Percentiles rank a stretch among this genome's conserved stretches.
Evolutionary conservation across 2,329 filamentous ascomycete genomes (phyloP).

Genomic region (Boeremia lycopersici): DNA sequence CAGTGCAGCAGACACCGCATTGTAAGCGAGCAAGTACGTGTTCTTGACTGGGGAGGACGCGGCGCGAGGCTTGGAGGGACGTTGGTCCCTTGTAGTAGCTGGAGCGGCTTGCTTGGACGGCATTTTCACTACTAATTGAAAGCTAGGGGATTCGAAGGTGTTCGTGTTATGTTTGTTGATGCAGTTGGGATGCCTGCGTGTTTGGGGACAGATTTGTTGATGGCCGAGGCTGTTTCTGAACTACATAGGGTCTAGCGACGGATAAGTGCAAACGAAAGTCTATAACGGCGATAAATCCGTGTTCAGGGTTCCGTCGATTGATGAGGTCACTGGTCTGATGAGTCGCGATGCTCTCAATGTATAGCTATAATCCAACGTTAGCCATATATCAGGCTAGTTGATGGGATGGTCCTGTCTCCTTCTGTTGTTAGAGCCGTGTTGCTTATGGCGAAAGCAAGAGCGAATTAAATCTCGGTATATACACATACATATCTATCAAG

Average conservation of each 20-base stretch:
- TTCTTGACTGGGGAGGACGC: constrained; percentile 31
- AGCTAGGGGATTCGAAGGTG: not conserved
- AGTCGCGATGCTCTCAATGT: not conserved
- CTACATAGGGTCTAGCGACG: constrained; percentile 4
- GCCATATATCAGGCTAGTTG: no score
- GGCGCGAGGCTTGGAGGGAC: not conserved
- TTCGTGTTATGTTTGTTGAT: not conserved
- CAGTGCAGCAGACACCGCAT: constrained; percentile 74
- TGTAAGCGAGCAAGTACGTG: constrained; percentile 82
- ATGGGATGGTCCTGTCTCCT: no score
- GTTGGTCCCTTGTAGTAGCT: constrained; percentile 4
- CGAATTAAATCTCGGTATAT: not conserved
- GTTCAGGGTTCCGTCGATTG: not conserved
- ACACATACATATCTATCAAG: constrained; percentile 12
- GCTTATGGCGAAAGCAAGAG: no score
- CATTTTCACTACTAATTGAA: constrained; percentile 15
- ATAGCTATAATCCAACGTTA: no score
- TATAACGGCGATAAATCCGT: not conserved
- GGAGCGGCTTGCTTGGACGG: constrained; percentile 23
- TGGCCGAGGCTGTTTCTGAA: constrained; percentile 7
- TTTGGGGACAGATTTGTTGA: constrained; percentile 14
- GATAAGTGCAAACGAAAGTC: not conserved
- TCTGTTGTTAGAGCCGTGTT: no score
- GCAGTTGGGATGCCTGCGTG: not conserved
- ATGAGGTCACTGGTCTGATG: not conserved